Evolutionary conservation across 768 basidiomycete species (phyloP), one percentile per base, ranked within the genome.

Genomic region (Nidula microcarpa): DNA sequence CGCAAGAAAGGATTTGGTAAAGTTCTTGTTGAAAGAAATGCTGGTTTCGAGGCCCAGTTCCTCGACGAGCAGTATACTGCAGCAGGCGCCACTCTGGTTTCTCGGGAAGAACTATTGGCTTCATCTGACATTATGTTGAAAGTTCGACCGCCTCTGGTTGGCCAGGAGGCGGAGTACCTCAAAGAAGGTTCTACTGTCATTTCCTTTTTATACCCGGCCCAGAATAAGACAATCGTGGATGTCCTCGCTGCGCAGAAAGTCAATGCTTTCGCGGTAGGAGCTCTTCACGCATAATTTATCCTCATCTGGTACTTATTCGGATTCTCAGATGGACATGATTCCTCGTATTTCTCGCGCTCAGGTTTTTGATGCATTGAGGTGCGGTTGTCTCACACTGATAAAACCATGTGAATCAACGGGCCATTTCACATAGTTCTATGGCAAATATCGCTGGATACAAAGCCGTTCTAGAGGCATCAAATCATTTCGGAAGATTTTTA

Each of bases 381-480:
- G 51, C 9, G n/a, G 3, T 9, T 57, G 67, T 52, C 44, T 36
- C 51, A 57, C 30, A 52, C 51, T 34, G 55, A 30, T 33, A 39
- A 8, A 49, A 11, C 30, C 1, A 53, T 52, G 14, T 10, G 33
- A 50, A 47, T 47, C 50, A 41, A 56, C 33, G 51, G n/a, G 14
- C 44, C 23, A 44, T 46, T 35, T 33, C 43, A 14, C 51, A 5
- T 52, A 92, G 92, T 62, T 93, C 91, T 23, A 94, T 94, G 92
- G 86, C 88, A n/a, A 94, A 94, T 64, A 94, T 92, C 41, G 82
- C 91, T n/a, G 92, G 92, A 10, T 94, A 94, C 68, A 92, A 94
- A 67, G 92, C 92, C 39, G 91, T 94, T 46, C 68, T 94, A 64
- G 92, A 94, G 67, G 92, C 92, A 33, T 89, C 91, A 23, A 93